phyloP scores from a whole-genome alignment of 2,329 filamentous ascomycete genomes.

The Colletotrichum zoysiae region DNA sequence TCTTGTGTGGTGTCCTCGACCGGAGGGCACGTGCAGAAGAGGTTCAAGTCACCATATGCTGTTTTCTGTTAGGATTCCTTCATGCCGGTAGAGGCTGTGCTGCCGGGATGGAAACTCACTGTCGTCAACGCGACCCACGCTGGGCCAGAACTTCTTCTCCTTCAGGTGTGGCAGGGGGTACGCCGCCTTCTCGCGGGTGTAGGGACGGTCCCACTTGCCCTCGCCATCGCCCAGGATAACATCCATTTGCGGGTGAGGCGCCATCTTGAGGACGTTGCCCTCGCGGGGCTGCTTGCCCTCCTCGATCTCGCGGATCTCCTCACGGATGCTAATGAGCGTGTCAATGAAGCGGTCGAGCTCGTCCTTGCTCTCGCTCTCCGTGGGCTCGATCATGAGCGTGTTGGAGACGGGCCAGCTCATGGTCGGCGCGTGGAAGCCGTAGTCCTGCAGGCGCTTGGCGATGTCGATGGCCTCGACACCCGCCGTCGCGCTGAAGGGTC shows the following conservation, averaged over 20 bases:
- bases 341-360: slow-evolving; percentile 96
- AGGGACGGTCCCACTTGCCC: slow-evolving; percentile 82
- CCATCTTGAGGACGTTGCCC: slow-evolving; percentile 88
- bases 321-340: slow-evolving; percentile 86
- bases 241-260: slow-evolving; percentile 88
- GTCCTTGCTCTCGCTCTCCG: slow-evolving; percentile 90
- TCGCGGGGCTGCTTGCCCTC: slow-evolving; percentile 80
- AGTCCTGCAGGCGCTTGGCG: slow-evolving; percentile 96
- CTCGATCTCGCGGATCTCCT: slow-evolving; percentile 88
- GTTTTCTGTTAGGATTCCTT: slow-evolving; percentile 41
- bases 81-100: neutral
- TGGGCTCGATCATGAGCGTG: slow-evolving; percentile 98
- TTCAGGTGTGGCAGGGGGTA: slow-evolving; percentile 86
- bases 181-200: slow-evolving; percentile 84
- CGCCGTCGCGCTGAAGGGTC: slow-evolving; percentile 84
- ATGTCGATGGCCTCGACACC: slow-evolving; percentile 94
- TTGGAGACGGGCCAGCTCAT: slow-evolving; percentile 97
- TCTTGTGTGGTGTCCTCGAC: slow-evolving; percentile 72
- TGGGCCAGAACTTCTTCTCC: slow-evolving; percentile 99
- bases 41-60: slow-evolving; percentile 92
- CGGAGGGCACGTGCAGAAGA: slow-evolving; percentile 94
- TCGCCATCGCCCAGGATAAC: slow-evolving; percentile 71
- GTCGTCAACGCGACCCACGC: slow-evolving; percentile 88
- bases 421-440: slow-evolving; percentile 96
- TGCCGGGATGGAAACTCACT: slow-evolving; percentile 66